Evolutionary conservation across 2,329 filamentous ascomycete species (phyloP), one percentile per base, ranked within the genome.

Genomic region (Calonectria hawksworthii): DNA sequence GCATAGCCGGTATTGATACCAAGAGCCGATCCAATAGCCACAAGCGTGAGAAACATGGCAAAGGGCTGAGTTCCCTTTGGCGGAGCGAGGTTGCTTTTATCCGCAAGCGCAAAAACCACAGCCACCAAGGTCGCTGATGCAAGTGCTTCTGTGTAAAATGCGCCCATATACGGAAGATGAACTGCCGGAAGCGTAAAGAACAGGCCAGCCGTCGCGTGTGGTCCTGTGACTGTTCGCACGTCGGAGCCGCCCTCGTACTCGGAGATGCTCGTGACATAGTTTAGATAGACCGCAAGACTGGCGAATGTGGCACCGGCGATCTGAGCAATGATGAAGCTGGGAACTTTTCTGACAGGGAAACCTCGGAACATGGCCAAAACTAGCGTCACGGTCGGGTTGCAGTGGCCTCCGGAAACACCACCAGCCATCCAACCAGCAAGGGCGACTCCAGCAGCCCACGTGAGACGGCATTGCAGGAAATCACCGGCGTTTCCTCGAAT

Each of bases 21-120:
- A 13, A 63, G 56, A 21, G 56, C 56, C 14, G 56, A 63, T 10
- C 56, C 56, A 28, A 63, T 63, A 1, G 56, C 56, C 26, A 65
- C 10, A 16, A 65, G 61, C 11, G 64, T 52, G 13, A 67, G 64
- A 36, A 67, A 67, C n/a, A 67, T 67, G 64, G 64, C 64, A 52
- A 67, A 67, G 5, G 61, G 64, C 30, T 67, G 64, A 8, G 64
- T 67, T 67, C 64, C 64, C 28, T 67, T 67, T n/a, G 64, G 64
- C 13, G 64, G 64, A 3, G 65, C 65, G 4, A 68, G 65, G 21
- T 68, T 68, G 50, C 65, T 68, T 21, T 68, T 68, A 26, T 68
- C 65, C 16, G 65, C 65, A 18, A 68, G 36, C 13, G 65, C 50
- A 30, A 68, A 68, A n/a, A 68, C 65, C 18, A 68, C 34, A 26